Evolutionary conservation across 176 grass and related monocot species (phyloP), one percentile per base, ranked within the genome.

Genomic region (Avena sativa): DNA sequence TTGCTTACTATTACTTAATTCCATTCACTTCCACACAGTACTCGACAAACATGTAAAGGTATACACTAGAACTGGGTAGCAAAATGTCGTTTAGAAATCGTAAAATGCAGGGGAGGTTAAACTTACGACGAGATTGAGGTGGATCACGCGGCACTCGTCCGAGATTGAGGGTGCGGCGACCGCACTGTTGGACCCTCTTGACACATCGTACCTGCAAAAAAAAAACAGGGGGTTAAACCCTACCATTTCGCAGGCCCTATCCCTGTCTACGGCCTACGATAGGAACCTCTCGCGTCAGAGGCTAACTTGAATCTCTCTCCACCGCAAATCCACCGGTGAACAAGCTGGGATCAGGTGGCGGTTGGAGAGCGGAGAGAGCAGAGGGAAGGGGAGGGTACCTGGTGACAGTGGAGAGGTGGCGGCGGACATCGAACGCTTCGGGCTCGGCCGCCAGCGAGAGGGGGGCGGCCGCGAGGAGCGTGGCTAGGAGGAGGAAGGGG

Each of bases 331-430:
- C 59, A 58, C 59, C 11, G 58, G 11, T 50, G 58, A 34, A 58
- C 25, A 3, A 1, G 47, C 55, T 15, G 34, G 84, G 81, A 91
- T 91, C 81, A 68, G 72, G 72, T 12, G 72, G 75, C 47, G 56
- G 17, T 3, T 4, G 11, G 2, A 34, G 68, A 73, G 73, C 4
- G 26, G 12, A 25, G 11, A 5, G 57, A 23, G 3, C 11, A 5
- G 57, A 23, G 3, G 23, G 58, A 25, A 19, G 6, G 56, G 20
- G 56, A 3, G 13, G 20, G 50, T 7, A 96, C 97, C 97, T 94
- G 82, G 97, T 93, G 84, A 99, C 94, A 61, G 97, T 99, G 68
- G 94, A 96, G 89, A 99, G 94, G 89, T 99, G 94, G 28, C 89
- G 90, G 51, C 97, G 90, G 76, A 99, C 94, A 75, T 96, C 94